Percentiles rank a stretch among this genome's conserved stretches.
Conservation (phyloP, 139 green algal genomes). For the Asterochloris sp. region DNA sequence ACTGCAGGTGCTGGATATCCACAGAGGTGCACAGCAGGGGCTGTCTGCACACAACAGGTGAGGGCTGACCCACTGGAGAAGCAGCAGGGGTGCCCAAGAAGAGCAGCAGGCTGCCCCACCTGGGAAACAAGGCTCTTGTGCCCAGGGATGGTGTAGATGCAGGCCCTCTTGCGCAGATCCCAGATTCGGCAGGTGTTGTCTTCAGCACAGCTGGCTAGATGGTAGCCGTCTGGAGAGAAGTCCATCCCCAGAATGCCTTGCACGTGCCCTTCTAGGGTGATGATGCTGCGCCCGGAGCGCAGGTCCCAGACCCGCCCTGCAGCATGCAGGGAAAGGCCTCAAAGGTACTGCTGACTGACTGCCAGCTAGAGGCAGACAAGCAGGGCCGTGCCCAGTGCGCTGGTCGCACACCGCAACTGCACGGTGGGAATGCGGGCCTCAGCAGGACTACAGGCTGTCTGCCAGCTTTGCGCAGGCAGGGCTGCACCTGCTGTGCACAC, state of each 20-base stretch:
- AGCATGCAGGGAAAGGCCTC: not conserved
- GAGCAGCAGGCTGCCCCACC: not conserved
- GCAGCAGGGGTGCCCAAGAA: too few relatives aligned
- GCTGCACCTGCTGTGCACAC: too few relatives aligned
- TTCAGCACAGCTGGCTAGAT: conserved; percentile 63
- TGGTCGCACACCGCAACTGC: too few relatives aligned
- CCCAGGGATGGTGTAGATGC: conserved; percentile 77
- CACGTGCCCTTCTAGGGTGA: conserved; percentile 84
- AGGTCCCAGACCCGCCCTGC: conserved; percentile 87
- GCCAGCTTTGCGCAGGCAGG: too few relatives aligned
- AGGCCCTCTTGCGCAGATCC: conserved; percentile 80
- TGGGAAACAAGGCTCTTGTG: conserved; percentile 71
- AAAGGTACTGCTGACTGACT: not conserved
- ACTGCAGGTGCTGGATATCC: not conserved
- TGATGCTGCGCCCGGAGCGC: conserved; percentile 79
- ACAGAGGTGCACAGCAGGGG: not conserved
- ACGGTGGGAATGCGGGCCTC: too few relatives aligned
- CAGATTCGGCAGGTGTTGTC: conserved; percentile 82
- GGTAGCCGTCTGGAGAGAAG: conserved; percentile 86
- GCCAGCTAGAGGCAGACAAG: not conserved
- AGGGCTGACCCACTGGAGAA: too few relatives aligned
- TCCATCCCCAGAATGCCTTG: conserved; percentile 83
- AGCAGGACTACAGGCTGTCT: too few relatives aligned
- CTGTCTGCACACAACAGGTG: too few relatives aligned
- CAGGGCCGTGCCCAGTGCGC: too few relatives aligned